These are phyloP conservation scores for Mycena capillaripes DNA, from an alignment of 768 basidiomycete species.

Conservation along the genomic window DNA sequence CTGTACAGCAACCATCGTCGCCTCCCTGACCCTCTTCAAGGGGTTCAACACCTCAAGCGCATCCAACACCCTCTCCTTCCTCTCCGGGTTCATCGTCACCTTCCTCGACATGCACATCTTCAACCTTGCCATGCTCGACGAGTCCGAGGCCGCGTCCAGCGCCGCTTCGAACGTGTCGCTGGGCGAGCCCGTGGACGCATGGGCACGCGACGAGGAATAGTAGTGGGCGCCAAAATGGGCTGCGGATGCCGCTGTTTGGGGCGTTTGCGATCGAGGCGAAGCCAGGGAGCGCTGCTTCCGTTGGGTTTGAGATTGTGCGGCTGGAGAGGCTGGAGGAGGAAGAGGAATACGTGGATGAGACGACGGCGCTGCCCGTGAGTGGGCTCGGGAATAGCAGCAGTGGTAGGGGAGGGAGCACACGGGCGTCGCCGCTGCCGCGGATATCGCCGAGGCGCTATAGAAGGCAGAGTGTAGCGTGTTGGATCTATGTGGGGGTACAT, in stretches of 20 bases:
- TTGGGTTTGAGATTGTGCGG: slow-evolving; percentile 58
- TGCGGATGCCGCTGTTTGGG: slow-evolving; percentile 78
- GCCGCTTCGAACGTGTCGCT: neutral
- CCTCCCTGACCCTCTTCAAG: slow-evolving; percentile 96
- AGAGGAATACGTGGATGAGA: no score
- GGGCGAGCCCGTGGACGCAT: slow-evolving; percentile 50
- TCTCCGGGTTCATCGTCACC: slow-evolving; percentile 47
- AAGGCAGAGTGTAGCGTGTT: slow-evolving; percentile 6
- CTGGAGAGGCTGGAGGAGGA: slow-evolving; percentile 71
- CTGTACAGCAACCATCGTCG: slow-evolving; percentile 91
- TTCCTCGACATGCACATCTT: slow-evolving; percentile 41
- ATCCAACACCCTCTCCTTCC: slow-evolving; percentile 85
- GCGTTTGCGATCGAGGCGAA: slow-evolving; percentile 52
- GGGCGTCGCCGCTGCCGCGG: no score
- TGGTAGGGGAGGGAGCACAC: no score
- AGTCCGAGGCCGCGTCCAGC: neutral
- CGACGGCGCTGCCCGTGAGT: no score
- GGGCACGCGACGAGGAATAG: slow-evolving; percentile 14
- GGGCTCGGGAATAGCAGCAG: no score
- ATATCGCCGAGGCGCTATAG: slow-evolving; percentile 67
- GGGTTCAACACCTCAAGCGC: slow-evolving; percentile 93
- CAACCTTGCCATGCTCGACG: slow-evolving; percentile 32
- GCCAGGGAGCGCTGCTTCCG: slow-evolving; percentile 30
- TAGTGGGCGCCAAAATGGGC: slow-evolving; percentile 69
- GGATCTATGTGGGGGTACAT: slow-evolving; percentile 15